Evolutionary conservation across 805 yeast genomes (phyloP).

Genomic region (Blastobotrys attinorum): DNA sequence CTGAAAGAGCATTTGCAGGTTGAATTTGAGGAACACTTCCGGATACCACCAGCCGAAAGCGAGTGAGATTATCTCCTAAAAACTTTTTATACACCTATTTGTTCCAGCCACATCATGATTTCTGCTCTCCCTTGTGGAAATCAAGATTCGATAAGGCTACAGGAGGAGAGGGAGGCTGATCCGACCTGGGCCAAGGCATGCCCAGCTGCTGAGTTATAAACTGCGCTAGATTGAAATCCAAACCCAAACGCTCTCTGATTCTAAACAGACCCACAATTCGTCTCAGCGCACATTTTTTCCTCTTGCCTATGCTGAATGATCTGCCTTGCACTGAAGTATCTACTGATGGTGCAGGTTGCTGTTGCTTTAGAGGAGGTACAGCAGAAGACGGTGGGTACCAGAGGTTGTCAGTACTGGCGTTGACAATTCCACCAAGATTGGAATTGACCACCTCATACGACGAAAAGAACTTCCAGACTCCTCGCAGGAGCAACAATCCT

Average conservation of each 20-base stretch:
- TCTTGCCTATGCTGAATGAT: too few species aligned
- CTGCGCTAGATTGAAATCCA: not conserved
- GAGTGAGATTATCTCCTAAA: too few species aligned
- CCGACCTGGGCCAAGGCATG: too few species aligned
- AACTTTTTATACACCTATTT: too few species aligned
- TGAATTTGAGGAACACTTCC: too few species aligned
- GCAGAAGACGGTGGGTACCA: not conserved
- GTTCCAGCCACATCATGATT: too few species aligned
- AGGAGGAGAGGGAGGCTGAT: not conserved
- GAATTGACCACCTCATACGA: not conserved
- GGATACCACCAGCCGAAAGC: too few species aligned
- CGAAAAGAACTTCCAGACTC: not conserved
- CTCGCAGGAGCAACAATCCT: not conserved
- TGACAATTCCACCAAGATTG: not conserved
- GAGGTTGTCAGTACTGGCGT: not conserved
- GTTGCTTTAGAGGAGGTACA: not conserved
- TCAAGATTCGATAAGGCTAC: not conserved
- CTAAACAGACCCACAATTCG: not conserved
- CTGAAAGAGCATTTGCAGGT: conserved; percentile 36
- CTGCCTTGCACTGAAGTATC: too few species aligned
- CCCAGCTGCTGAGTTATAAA: not conserved
- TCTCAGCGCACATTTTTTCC: too few species aligned
- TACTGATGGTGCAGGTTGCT: not conserved
- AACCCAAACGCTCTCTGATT: not conserved
- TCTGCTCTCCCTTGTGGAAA: too few species aligned